Conservation (phyloP, 2,329 filamentous ascomycete genomes). For the Truncatella angustata region DNA sequence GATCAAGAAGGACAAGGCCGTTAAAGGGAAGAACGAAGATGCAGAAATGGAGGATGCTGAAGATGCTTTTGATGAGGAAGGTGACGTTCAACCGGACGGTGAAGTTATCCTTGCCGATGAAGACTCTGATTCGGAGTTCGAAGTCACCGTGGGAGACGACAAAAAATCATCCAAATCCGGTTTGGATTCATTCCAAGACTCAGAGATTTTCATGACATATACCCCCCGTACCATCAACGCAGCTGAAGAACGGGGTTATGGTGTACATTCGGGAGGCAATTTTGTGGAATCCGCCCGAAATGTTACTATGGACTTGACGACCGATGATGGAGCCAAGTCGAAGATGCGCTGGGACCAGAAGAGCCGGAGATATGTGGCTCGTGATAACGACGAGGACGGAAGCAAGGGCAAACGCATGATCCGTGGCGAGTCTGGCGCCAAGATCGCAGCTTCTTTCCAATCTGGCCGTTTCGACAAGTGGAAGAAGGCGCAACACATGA, state of each 20-base stretch:
- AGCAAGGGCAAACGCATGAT: conserved; percentile 72
- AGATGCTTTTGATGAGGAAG: conserved; percentile 14
- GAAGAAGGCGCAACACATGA: conserved; percentile 82
- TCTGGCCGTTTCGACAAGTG: conserved; percentile 91
- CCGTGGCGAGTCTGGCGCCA: conserved; percentile 86
- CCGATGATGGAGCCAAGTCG: conserved; percentile 78
- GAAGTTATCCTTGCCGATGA: too few relatives aligned
- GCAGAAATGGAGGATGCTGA: conserved; percentile 16
- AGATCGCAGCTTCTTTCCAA: conserved; percentile 92
- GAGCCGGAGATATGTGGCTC: conserved; percentile 88
- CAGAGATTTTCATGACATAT: conserved; percentile 96
- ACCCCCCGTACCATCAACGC: conserved; percentile 76
- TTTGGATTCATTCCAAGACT: conserved; percentile 69
- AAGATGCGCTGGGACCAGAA: conserved; percentile 97
- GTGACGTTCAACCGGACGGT: conserved; percentile 32
- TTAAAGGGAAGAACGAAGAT: conserved; percentile 32
- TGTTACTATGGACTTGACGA: conserved; percentile 87
- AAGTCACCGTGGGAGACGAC: conserved; percentile 68
- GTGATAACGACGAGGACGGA: conserved; percentile 92
- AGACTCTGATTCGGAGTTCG: conserved; percentile 45
- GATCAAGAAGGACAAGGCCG: conserved; percentile 32
- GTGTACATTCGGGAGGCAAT: conserved; percentile 81
- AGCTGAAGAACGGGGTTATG: conserved; percentile 89
- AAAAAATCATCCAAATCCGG: conserved; percentile 47
- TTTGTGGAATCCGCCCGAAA: conserved; percentile 87